phyloP scores from a whole-genome alignment of 2,329 filamentous ascomycete species.

The Xylariaceae sp. region DNA sequence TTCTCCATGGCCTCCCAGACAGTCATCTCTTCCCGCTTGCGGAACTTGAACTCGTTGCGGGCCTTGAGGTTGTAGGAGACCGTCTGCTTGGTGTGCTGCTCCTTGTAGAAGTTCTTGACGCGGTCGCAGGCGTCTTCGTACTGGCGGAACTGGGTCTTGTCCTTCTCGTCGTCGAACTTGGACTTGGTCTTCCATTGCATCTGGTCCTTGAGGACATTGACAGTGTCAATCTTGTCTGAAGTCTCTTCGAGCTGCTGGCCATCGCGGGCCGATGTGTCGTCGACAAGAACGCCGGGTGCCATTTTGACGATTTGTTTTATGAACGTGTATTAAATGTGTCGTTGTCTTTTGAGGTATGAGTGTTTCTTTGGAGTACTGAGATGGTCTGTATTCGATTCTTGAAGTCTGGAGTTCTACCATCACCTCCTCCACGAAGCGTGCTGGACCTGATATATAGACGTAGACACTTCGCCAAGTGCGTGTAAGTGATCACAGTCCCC shows the following conservation, averaged over 20 bases:
- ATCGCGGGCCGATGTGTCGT: conserved; percentile 23
- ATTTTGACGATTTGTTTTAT: conserved; percentile 9
- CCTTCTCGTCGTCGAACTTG: conserved; percentile 68
- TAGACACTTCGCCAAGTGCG: not conserved
- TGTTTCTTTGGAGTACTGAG: not conserved
- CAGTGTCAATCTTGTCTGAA: conserved; percentile 47
- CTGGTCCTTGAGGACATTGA: conserved; percentile 47
- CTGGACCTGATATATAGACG: conserved; percentile 13
- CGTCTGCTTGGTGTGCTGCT: conserved; percentile 67
- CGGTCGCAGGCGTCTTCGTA: conserved; percentile 80
- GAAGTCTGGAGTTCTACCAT: too few species aligned
- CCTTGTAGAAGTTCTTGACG: conserved; percentile 82
- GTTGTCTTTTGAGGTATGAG: not conserved
- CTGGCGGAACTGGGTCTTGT: conserved; percentile 77
- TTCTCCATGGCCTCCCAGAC: conserved; percentile 92
- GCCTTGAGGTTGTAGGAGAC: conserved; percentile 81
- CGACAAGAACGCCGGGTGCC: conserved; percentile 27
- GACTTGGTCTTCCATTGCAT: conserved; percentile 43
- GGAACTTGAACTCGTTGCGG: conserved; percentile 65
- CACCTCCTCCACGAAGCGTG: not conserved
- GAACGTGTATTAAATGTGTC: not conserved
- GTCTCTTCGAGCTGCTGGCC: conserved; percentile 37
- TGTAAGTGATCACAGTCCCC: conserved; percentile 19
- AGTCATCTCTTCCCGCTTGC: conserved; percentile 66
- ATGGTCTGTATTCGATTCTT: too few species aligned